Evolutionary conservation across 306 rosid genomes (phyloP).

Genomic region (Prunus padus): DNA sequence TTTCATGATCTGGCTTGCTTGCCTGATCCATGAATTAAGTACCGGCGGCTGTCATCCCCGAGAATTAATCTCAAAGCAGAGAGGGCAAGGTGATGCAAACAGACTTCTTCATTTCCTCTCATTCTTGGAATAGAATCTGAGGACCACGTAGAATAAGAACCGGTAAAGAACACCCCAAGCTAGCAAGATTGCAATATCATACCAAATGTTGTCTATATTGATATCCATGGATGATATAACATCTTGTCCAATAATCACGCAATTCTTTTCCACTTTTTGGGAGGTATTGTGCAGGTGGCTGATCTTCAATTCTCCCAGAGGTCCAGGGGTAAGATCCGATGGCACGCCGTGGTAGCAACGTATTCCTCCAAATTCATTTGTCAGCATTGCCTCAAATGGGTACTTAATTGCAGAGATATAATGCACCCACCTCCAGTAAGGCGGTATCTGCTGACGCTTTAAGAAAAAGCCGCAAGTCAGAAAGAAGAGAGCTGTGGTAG

Average conservation of each 20-base stretch:
- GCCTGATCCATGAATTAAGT: neutral
- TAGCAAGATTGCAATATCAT: slow-evolving; percentile 58
- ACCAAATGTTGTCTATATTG: slow-evolving; percentile 40
- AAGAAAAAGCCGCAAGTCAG: slow-evolving; percentile 85
- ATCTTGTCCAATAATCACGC: slow-evolving; percentile 65
- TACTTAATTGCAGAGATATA: slow-evolving; percentile 86
- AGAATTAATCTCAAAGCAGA: neutral
- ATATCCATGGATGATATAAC: slow-evolving; percentile 65
- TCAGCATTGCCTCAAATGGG: slow-evolving; percentile 81
- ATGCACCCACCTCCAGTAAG: slow-evolving; percentile 81
- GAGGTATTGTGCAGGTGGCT: slow-evolving; percentile 32
- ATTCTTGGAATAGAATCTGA: slow-evolving; percentile 88
- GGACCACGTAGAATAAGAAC: slow-evolving; percentile 73
- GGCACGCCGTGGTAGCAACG: slow-evolving; percentile 54
- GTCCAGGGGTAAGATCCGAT: slow-evolving; percentile 64
- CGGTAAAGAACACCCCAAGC: slow-evolving; percentile 92
- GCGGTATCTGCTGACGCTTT: slow-evolving; percentile 55
- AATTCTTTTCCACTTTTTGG: neutral
- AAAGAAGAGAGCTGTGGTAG: slow-evolving; percentile 91
- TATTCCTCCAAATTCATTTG: slow-evolving; percentile 65
- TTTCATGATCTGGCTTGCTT: neutral
- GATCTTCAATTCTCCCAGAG: slow-evolving; percentile 46
- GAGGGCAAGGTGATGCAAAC: neutral
- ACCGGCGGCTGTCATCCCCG: neutral
- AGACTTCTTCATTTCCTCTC: slow-evolving; percentile 60